These are phyloP conservation scores for Isabelozyma rhagii DNA, from an alignment of 805 yeast genomes.

Conservation along the genomic window DNA sequence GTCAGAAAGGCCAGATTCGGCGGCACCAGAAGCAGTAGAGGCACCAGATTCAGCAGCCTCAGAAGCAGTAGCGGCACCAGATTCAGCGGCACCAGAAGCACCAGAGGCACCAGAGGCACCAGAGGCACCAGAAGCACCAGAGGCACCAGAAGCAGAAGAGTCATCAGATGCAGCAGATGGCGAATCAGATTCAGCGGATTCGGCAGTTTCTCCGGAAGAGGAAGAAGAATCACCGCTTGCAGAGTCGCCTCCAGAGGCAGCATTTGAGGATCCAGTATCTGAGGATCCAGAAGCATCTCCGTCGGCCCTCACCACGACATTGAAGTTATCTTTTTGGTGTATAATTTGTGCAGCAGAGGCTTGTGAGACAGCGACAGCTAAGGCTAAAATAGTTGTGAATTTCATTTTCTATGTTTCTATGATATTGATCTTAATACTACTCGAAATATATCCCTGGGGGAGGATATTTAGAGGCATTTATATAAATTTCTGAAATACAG, in stretches of 20 bases:
- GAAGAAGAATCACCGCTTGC: background rate
- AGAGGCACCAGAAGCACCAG: slow-evolving; percentile 1
- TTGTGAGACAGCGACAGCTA: background rate
- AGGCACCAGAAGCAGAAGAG: background rate
- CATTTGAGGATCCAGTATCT: slow-evolving; percentile 1
- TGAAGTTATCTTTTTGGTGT: background rate
- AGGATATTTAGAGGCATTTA: background rate
- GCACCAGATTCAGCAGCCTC: background rate
- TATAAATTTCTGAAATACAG: too few relatives aligned
- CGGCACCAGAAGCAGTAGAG: background rate
- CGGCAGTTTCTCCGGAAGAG: slow-evolving; percentile 4
- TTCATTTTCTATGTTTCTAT: background rate
- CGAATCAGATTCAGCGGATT: slow-evolving; percentile 6
- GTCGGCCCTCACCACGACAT: background rate
- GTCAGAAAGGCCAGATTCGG: background rate
- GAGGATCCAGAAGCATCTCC: slow-evolving; percentile 2
- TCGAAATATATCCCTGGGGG: background rate
- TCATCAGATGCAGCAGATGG: background rate
- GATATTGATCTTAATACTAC: background rate
- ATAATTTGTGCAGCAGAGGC: background rate
- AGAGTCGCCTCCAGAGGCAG: background rate
- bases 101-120: slow-evolving; percentile 1
- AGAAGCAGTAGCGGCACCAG: background rate
- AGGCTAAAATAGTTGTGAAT: slow-evolving; percentile 1
- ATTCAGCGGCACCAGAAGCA: background rate